These are phyloP conservation scores for Cyberlindnera maclurae DNA, from an alignment of 805 yeast species.

Conservation along the genomic window DNA sequence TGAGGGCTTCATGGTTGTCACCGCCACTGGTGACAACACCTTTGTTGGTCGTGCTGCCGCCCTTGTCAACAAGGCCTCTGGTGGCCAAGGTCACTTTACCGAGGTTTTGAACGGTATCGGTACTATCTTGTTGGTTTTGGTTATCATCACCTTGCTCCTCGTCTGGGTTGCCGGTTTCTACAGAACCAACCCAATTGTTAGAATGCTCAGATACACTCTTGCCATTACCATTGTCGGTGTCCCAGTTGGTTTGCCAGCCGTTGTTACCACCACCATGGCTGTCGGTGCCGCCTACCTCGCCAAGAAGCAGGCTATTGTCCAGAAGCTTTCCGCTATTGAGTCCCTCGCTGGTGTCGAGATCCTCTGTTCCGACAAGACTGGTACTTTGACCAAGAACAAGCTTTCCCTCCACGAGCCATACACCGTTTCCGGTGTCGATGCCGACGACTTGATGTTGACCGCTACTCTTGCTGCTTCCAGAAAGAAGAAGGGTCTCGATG, in stretches of 20 bases:
- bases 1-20: conserved; percentile 89
- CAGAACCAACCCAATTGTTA: conserved; percentile 81
- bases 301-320: conserved; percentile 95
- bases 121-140: conserved; percentile 82
- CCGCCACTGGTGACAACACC: conserved; percentile 93
- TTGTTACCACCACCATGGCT: conserved; percentile 98
- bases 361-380: conserved; percentile 96
- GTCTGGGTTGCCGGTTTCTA: conserved; percentile 95
- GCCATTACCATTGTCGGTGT: conserved; percentile 97
- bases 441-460: conserved; percentile 94
- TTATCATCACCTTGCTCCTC: conserved; percentile 75
- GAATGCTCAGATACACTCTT: conserved; percentile 83
- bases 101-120: conserved; percentile 98
- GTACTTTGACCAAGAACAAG: conserved; percentile 96
- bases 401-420: conserved; percentile 93
- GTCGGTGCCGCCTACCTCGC: conserved; percentile 99
- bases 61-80: conserved; percentile 88
- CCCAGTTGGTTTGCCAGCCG: conserved; percentile 98
- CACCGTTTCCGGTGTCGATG: conserved; percentile 95
- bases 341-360: conserved; percentile 97
- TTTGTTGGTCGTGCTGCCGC: conserved; percentile 98
- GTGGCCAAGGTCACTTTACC: conserved; percentile 93
- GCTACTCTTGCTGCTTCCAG: conserved; percentile 97
- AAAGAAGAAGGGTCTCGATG: conserved; percentile 97
- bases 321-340: conserved; percentile 93